These are phyloP conservation scores for Tricholoma matsutake DNA, from an alignment of 768 basidiomycete genomes.

Conservation along the genomic window DNA sequence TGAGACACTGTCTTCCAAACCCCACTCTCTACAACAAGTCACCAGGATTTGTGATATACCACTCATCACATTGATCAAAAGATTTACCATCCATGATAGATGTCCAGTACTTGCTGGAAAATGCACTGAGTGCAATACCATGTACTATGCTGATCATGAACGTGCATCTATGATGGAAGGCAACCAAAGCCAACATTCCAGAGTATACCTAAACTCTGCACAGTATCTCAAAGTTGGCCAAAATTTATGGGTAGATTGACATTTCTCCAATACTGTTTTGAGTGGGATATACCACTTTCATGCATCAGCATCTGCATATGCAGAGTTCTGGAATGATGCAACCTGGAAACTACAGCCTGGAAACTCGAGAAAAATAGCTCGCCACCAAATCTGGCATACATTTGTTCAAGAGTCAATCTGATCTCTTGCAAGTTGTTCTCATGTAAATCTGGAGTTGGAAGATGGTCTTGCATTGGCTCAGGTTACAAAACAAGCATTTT, in stretches of 20 bases:
- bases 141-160: neutral
- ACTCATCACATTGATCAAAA: neutral
- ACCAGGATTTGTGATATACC: neutral
- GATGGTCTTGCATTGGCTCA: slow-evolving; percentile 5
- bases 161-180: neutral
- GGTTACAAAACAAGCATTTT: neutral
- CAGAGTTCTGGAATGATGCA: slow-evolving; percentile 15
- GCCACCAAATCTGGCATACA: slow-evolving; percentile 12
- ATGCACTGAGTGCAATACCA: neutral
- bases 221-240: slow-evolving; percentile 9
- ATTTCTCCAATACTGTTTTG: slow-evolving; percentile 10
- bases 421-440: slow-evolving; percentile 3
- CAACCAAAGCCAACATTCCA: neutral
- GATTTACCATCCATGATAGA: neutral
- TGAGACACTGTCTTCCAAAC: neutral
- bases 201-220: neutral
- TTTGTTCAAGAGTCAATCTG: slow-evolving; percentile 14
- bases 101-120: neutral
- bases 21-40: neutral
- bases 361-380: neutral
- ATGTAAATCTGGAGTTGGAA: neutral
- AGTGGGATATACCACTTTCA: slow-evolving; percentile 14
- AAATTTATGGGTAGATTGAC: slow-evolving; percentile 12
- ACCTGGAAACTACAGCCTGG: neutral
- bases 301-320: slow-evolving; percentile 14